Percentiles rank a stretch among this genome's conserved stretches.
Evolutionary conservation across 176 grass and related monocot genomes (phyloP).

Genomic region (Coix lacrymajobi): DNA sequence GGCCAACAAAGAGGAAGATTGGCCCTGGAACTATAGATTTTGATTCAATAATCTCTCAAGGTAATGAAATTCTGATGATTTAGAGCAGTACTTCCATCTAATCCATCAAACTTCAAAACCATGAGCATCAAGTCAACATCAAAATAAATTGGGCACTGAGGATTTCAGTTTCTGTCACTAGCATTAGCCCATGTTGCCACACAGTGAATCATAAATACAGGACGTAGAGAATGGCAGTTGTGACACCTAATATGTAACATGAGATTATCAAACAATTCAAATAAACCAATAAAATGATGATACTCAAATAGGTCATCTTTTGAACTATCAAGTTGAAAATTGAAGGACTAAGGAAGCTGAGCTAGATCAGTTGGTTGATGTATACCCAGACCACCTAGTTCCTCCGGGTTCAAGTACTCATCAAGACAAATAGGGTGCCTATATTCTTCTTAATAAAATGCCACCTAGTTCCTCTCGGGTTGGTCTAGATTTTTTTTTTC

Average conservation of each 20-base stretch:
- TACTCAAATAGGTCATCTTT: not conserved
- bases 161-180: not conserved
- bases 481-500: too few species aligned
- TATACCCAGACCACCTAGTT: too few species aligned
- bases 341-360: not conserved
- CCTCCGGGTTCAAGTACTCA: too few species aligned
- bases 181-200: not conserved
- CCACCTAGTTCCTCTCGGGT: too few species aligned
- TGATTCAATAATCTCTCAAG: not conserved
- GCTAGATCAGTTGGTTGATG: too few species aligned
- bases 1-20: not conserved
- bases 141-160: not conserved
- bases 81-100: not conserved
- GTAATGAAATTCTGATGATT: not conserved
- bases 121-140: not conserved
- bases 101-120: not conserved
- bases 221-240: not conserved
- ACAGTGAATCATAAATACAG: slow-evolving; percentile 11
- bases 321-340: not conserved
- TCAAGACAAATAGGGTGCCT: too few species aligned
- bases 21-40: not conserved
- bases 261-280: not conserved
- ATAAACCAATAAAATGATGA: not conserved
- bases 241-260: slow-evolving; percentile 11
- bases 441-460: too few species aligned